These are phyloP conservation scores for Phylloporus scabripes DNA, from an alignment of 768 basidiomycete genomes.

Conservation along the genomic window DNA sequence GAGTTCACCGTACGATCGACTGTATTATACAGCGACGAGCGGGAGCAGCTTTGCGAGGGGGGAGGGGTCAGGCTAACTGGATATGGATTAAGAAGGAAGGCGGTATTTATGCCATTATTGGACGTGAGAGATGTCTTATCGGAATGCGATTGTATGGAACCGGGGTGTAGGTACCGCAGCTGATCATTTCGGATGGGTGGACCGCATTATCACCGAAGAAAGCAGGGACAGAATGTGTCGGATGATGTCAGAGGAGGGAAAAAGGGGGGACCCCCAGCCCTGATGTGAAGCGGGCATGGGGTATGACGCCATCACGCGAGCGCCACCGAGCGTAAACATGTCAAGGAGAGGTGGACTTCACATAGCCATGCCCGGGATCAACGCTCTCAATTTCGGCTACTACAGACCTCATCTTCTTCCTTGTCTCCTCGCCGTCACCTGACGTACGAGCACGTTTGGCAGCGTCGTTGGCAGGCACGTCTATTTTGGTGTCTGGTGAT, in stretches of 20 bases:
- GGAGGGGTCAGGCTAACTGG: background rate
- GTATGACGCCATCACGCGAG: background rate
- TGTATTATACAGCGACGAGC: constrained; percentile 16
- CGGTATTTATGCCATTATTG: constrained; percentile 24
- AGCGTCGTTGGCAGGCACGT: constrained; percentile 49
- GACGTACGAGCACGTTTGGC: constrained; percentile 38
- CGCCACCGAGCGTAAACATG: background rate
- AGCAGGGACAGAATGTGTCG: background rate
- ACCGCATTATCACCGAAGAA: background rate
- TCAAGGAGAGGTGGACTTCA: no score
- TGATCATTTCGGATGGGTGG: no score
- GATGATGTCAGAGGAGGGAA: constrained; percentile 1
- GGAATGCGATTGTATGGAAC: background rate
- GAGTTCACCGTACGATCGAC: constrained; percentile 9
- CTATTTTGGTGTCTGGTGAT: constrained; percentile 35
- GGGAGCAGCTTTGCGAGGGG: constrained; percentile 8
- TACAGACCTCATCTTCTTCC: constrained; percentile 28
- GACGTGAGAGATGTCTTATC: background rate
- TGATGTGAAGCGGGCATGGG: background rate
- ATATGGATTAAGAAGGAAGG: constrained; percentile 13
- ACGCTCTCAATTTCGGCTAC: constrained; percentile 25
- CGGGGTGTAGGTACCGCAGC: background rate
- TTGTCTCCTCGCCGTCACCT: constrained; percentile 12
- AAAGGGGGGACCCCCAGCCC: background rate
- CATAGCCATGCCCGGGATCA: constrained; percentile 22